Base-by-base conservation (phyloP, 2,329 filamentous ascomycete species). In the Colletotrichum spinosum region DNA sequence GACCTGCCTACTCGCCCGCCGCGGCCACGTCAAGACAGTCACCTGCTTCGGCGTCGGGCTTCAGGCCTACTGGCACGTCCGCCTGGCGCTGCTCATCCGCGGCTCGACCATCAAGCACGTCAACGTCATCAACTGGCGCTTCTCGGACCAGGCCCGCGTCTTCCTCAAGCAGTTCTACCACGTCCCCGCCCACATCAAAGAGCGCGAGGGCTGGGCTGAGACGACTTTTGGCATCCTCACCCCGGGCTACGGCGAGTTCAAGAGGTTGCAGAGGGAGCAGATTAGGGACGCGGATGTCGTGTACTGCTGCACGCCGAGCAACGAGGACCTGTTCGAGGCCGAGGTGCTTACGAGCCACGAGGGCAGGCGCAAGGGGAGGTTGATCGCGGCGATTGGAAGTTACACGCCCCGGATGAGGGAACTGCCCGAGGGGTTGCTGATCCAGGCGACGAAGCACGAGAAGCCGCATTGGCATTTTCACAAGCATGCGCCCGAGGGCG, bases 1-100 rank as follows among this genome's bases (percentile, higher is more conserved):
- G 4, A 86, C 90, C 58, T 88, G 90, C 34, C 83, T 93, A 0
- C 82, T 93, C 39, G 77, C 79, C 17, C 86, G 85, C 42, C 92
- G 95, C 60, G 82, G 86, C 60, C 85, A 86, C 35, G 90, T 97
- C 46, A 89, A 90, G 73, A 92, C 90, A 12, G 74, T 97, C 10
- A 90, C 91, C 12, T 90, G 97, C 57, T 98, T 97, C 75, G 95
- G 95, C 33, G 90, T 91, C 39, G 95, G 95, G 50, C 89, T 91
- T 70, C 94, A 97, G 80, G 95, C 95, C 11, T 97, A 95, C 80
- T 98, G 94, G 94, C 95, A 97, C 75, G 88, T 97, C 48, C 90
- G 94, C 1, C 85, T 98, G 5, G 90, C 94, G 0, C 84, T 98
- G 10, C 84, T 95, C 68, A 84, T 96, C 54, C 90, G 86, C 25